Base-by-base conservation (phyloP, 2,329 filamentous ascomycete species). In the Fonsecaea pedrosoi region DNA sequence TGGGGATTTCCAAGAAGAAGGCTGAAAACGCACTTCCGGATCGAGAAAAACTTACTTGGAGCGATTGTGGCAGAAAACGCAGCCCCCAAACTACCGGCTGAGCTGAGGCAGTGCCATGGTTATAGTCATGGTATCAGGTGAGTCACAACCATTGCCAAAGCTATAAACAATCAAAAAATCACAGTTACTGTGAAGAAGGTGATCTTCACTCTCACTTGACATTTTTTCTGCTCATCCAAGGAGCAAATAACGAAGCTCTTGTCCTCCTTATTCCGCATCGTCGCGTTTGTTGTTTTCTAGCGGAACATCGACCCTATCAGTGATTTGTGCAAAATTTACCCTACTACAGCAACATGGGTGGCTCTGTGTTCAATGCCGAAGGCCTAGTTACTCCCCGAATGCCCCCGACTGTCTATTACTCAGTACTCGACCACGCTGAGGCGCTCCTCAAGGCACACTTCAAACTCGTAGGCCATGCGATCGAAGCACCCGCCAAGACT, bases 401-500 rank as follows among this genome's bases (percentile, higher is more conserved):
- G 86, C 79, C 82, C 4, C 79, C 80, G 1, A 70, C 76, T 0
- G 77, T 89, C 37, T 94, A 94, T 77, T 60, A 78, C 0, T 67
- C 75, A 0, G 79, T 88, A 34, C 85, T 85, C 25, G 69, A 76
- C 0, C 73, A 79, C 0, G 32, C 70, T 67, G 78, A 82, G 32
- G 64, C 74, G 0, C 75, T 82, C 1, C 82, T 91, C 0, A 76
- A 78, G 0, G 72, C 79, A 1, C 77, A 89, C 3, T 92, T 86
- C 71, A 62, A 78, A 0, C 79, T 78, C 7, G 86, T 90, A 4
- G 84, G 82, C 0, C 82, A 84, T 0, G 88, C 90, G 0, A 85
- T 89, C 34, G 90, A 92, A 71, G 89, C 86, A 0, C 91, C 91
- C 0, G 88, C 76, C 0, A 95, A 95, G 77, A 50, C 70, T 0